A percentile compares a stretch with the other conserved stretches of the same genome.
These are phyloP conservation scores for Trichothecium sympodiale DNA, from an alignment of 2,329 filamentous ascomycete species.

Conservation along the genomic window DNA sequence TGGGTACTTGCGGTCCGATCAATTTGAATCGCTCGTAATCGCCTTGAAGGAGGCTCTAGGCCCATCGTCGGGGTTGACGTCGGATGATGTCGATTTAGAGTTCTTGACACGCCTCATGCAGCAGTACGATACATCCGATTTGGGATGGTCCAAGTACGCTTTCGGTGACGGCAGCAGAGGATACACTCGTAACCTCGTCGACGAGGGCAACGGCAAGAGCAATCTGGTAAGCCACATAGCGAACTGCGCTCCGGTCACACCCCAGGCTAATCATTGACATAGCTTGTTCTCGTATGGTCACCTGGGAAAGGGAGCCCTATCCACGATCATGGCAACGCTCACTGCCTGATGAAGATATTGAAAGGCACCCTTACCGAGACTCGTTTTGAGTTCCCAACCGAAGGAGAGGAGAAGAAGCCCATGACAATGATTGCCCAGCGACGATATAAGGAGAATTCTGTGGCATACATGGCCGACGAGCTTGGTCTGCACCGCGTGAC, in stretches of 20 bases:
- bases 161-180: constrained; percentile 57
- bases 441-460: constrained; percentile 57
- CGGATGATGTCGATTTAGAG: constrained; percentile 66
- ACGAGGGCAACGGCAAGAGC: constrained; percentile 74
- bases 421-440: constrained; percentile 57
- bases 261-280: constrained; percentile 9
- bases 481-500: constrained; percentile 76
- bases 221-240: constrained; percentile 46
- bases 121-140: constrained; percentile 55
- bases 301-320: constrained; percentile 75
- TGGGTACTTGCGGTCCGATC: constrained; percentile 17
- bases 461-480: constrained; percentile 87
- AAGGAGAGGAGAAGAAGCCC: constrained; percentile 34
- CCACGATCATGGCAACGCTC: constrained; percentile 80
- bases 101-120: constrained; percentile 65
- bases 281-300: constrained; percentile 84
- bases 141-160: constrained; percentile 67
- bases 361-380: constrained; percentile 72
- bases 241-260: neutral
- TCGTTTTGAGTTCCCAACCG: constrained; percentile 61
- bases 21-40: constrained; percentile 60
- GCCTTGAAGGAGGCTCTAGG: constrained; percentile 67
- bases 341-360: constrained; percentile 87
- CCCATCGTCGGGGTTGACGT: constrained; percentile 70
- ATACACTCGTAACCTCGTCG: constrained; percentile 84